Evolutionary conservation across 1,139 yeast species (phyloP), one percentile per base, ranked within the genome.

Genomic region (Torulaspora pretoriensis): DNA sequence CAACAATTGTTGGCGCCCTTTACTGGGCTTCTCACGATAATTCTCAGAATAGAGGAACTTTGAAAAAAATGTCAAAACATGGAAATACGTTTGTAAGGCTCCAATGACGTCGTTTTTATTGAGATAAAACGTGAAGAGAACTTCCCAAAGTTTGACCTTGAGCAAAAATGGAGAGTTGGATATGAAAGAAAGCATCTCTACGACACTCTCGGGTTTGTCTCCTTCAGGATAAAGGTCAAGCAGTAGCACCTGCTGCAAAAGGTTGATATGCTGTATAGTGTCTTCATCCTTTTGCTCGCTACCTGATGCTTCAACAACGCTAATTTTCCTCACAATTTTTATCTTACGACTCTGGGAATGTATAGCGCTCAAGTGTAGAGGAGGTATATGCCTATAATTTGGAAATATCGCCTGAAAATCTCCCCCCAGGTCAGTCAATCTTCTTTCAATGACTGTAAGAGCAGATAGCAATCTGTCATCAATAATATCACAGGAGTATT

Each of bases 61-160:
- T 0, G 71, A 56, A 30, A 81, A 62, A 9, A 77, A 60, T 2
- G 61, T 60, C 10, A 83, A 50, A 8, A 78, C 77, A 31, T 70
- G 63, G 42, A 77, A 75, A 55, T 83, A 77, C 0, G 88, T 88
- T n/a, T 61, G 58, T 45, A 77, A 72, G 31, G 79, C 71, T 31
- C 72, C 70, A 0, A 54, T 55, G 10, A 69, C 47, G 37, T 77
- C 69, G 0, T 71, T 64, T 4, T 68, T 63, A 9, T 67, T 69
- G 7, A 71, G 65, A 55, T 86, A 88, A 45, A 77, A 77, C 51
- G 77, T 78, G 34, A 87, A 72, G 13, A 92, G 68, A 19, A 86
- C 72, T 37, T 78, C 77, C 97, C 97, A 90, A 2, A 92, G 68
- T 46, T 80, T 80, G 30, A 88, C 68, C 45, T 77, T 78, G 64